Percentiles rank a stretch among this genome's conserved stretches.
Evolutionary conservation across 192 early-diverging fungal genomes (phyloP).

Genomic region (Umbelopsis sp.): DNA sequence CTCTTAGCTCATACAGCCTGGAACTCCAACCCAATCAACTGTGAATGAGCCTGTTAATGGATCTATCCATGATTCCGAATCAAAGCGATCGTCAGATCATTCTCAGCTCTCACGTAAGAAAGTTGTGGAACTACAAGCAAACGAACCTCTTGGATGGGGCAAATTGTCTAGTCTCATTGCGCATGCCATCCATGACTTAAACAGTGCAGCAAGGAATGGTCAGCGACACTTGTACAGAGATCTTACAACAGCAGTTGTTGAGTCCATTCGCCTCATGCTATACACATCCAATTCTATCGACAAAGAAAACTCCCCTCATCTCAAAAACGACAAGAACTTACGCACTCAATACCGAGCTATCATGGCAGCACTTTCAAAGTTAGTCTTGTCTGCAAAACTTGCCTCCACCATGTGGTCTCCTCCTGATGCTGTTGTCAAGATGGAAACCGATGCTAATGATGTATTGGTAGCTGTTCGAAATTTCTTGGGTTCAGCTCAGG

Average conservation of each 20-base stretch:
- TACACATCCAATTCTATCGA: slow-evolving; percentile 58
- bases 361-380: slow-evolving; percentile 66
- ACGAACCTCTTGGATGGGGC: slow-evolving; percentile 45
- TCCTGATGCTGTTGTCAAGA: slow-evolving; percentile 66
- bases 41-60: background rate
- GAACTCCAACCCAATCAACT: background rate
- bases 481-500: slow-evolving; percentile 68
- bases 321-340: slow-evolving; percentile 40
- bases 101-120: background rate
- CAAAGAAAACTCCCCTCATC: slow-evolving; percentile 56
- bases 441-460: slow-evolving; percentile 61
- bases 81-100: background rate
- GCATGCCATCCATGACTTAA: slow-evolving; percentile 57
- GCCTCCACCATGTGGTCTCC: slow-evolving; percentile 73
- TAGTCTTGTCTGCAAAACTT: slow-evolving; percentile 73
- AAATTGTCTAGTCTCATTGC: slow-evolving; percentile 47
- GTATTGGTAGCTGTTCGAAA: slow-evolving; percentile 65
- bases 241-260: slow-evolving; percentile 54
- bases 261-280: slow-evolving; percentile 71
- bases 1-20: slow-evolving; percentile 1
- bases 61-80: background rate
- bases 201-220: slow-evolving; percentile 34
- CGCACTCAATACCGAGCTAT: slow-evolving; percentile 48
- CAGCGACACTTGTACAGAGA: slow-evolving; percentile 4
- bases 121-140: background rate